Evolutionary conservation across 768 basidiomycete species (phyloP), one percentile per base, ranked within the genome.

Genomic region (Rossbeevera mucosa): DNA sequence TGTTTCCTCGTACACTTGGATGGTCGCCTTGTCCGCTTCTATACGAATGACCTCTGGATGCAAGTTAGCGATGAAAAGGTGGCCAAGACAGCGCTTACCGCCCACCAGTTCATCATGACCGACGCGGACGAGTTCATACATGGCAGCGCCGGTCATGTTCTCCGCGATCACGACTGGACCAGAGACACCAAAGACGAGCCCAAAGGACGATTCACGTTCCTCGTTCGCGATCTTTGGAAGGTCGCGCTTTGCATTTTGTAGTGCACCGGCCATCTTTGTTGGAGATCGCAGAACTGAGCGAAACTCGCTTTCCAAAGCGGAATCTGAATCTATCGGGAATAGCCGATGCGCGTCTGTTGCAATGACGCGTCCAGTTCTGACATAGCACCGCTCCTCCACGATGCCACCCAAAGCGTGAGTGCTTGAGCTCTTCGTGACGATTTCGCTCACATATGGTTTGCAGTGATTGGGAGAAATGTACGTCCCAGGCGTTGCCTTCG

Each of bases 391-490:
- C 59, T 59, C 64, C 55, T 64, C 54, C 48, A 74, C 68, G 48
- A 96, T 98, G 95, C 80, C 95, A 43, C 93, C 95, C 36, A 95
- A 95, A 88, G 80, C 91, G 93, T 95, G 69, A 75, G 94, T 80
- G n/a, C 14, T 22, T 20, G 28, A n/a, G 18, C 25, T 42, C 11
- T 3, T 12, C n/a, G n/a, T n/a, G n/a, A n/a, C n/a, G n/a, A 22
- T 30, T n/a, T 31, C 29, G 30, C 58, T 67, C 13, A 62, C 49
- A 51, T 6, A 7, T 5, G n/a, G 51, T 20, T 13, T 53, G 16
- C 64, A 97, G 94, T 62, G 91, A 99, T 71, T 98, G 95, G 95
- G 95, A 99, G 74, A 98, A 97, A 74, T 97, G 94, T 95, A 66
- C 33, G 81, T 71, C 58, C 54, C 25, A 22, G 33, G 12, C 25